Base-by-base conservation (phyloP, 2,329 filamentous ascomycete species). In the Hirsutella thompsonii region DNA sequence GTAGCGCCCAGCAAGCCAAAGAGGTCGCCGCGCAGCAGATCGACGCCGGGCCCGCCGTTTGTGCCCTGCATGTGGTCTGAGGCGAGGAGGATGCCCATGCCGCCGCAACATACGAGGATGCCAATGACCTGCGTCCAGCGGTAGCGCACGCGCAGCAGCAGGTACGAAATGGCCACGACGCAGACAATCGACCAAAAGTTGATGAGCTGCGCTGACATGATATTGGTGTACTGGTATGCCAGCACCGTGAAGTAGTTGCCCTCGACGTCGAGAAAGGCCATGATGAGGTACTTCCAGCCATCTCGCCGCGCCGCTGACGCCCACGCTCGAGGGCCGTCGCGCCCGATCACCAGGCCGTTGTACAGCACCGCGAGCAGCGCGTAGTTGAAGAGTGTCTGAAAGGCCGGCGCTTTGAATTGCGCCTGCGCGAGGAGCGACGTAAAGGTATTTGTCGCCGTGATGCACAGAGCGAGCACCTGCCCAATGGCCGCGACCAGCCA, bases 131-230 rank as follows among this genome's bases (percentile, higher is more conserved):
- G 92, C 44, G 84, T 78, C 57, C 76, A 68, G 65, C 88, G 86
- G 72, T 98, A 98, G 53, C 92, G 84, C 36, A 98, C 92, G 50
- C 72, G 74, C 43, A 98, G 76, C 52, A 95, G 69, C 47, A 80
- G 49, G 64, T 94, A 89, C 21, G 87, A 94, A 49, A 95, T 66
- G 46, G 83, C 57, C 18, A 96, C 87, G 19, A 98, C 92, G 47
- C 90, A 80, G 39, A 94, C 85, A 50, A 98, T 96, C 52, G 89
- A 85, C 90, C 90, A 96, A 67, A 96, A 96, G 71, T 95, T 95
- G 66, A 98, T 87, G 40, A 98, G 74, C 69, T 96, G 89, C 14
- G 88, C 88, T 18, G 83, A 92, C 38, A 96, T 73, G 52, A 95
- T 82, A 54, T 89, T 95, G 41, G 90, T 94, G 69, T 93, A 79